These are phyloP conservation scores for Pneumocystis jirovecii DNA, from an alignment of 1,139 yeast genomes.

Conservation along the genomic window DNA sequence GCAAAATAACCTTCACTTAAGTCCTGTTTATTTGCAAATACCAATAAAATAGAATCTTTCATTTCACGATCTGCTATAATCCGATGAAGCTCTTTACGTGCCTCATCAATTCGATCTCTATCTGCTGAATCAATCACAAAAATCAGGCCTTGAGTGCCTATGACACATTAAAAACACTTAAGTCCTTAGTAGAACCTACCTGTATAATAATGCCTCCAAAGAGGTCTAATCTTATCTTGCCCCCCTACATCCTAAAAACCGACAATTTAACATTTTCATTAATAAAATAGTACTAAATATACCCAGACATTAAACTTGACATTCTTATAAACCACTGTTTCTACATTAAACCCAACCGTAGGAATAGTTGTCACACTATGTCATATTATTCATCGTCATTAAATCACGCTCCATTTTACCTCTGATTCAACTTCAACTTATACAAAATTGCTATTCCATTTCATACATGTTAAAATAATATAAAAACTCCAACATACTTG, in stretches of 20 bases:
- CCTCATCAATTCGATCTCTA: conserved; percentile 77
- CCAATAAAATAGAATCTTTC: conserved; percentile 74
- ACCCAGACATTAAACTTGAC: conserved; percentile 69
- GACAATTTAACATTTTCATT: background rate
- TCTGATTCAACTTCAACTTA: conserved; percentile 57
- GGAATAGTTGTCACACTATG: conserved; percentile 5
- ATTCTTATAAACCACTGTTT: conserved; percentile 78
- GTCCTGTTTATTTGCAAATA: conserved; percentile 94
- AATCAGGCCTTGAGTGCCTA: conserved; percentile 29
- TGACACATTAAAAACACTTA: background rate
- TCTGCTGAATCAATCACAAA: conserved; percentile 96
- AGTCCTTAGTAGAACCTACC: background rate
- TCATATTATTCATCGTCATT: background rate
- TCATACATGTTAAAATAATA: background rate
- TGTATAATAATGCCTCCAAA: conserved; percentile 95
- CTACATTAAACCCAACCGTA: conserved; percentile 91
- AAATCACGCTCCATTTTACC: conserved; percentile 21
- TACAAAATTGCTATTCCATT: conserved; percentile 37
- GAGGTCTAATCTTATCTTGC: conserved; percentile 90
- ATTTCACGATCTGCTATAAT: conserved; percentile 91
- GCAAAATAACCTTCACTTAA: conserved; percentile 52
- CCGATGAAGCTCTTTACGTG: conserved; percentile 73
- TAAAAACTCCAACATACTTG: conserved; percentile 32
- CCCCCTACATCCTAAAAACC: conserved; percentile 76
- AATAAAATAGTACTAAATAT: conserved; percentile 7